Conservation (phyloP, 2,329 filamentous ascomycete genomes). For the Colletotrichum aenigma region DNA sequence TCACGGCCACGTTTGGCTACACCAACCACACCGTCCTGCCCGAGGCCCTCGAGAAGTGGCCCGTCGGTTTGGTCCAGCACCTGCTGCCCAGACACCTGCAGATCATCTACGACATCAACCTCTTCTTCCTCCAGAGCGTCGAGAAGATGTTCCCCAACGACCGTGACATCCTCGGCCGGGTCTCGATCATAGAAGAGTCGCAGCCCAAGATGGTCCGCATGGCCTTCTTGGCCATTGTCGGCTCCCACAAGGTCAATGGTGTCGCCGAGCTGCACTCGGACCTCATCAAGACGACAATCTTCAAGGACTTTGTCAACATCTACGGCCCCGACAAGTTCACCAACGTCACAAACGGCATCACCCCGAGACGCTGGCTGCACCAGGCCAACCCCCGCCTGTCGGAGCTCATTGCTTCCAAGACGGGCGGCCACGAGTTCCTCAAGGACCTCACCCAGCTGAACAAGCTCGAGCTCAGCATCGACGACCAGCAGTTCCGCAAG, state of each 20-base stretch:
- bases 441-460: slow-evolving; percentile 88
- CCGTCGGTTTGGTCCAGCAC: slow-evolving; percentile 89
- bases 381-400: slow-evolving; percentile 95
- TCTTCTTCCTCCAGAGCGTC: slow-evolving; percentile 88
- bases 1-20: slow-evolving; percentile 85
- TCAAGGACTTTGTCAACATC: slow-evolving; percentile 96
- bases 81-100: slow-evolving; percentile 92
- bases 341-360: slow-evolving; percentile 98
- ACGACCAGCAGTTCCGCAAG: slow-evolving; percentile 89
- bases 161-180: slow-evolving; percentile 79
- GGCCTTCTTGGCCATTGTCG: slow-evolving; percentile 93
- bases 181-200: slow-evolving; percentile 98
- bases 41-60: slow-evolving; percentile 98
- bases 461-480: slow-evolving; percentile 80
- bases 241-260: slow-evolving; percentile 98
- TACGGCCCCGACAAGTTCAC: slow-evolving; percentile 98
- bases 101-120: slow-evolving; percentile 98
- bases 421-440: slow-evolving; percentile 82
- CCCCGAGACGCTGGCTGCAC: slow-evolving; percentile 93
- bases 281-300: slow-evolving; percentile 98
- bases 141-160: slow-evolving; percentile 92
- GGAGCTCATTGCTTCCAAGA: slow-evolving; percentile 88
- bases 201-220: slow-evolving; percentile 98
- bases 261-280: slow-evolving; percentile 98
- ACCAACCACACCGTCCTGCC: slow-evolving; percentile 98